Evolutionary conservation across 371 early-diverging fungal species (phyloP), one percentile per base, ranked within the genome.

Genomic region (Mortierella sp.): DNA sequence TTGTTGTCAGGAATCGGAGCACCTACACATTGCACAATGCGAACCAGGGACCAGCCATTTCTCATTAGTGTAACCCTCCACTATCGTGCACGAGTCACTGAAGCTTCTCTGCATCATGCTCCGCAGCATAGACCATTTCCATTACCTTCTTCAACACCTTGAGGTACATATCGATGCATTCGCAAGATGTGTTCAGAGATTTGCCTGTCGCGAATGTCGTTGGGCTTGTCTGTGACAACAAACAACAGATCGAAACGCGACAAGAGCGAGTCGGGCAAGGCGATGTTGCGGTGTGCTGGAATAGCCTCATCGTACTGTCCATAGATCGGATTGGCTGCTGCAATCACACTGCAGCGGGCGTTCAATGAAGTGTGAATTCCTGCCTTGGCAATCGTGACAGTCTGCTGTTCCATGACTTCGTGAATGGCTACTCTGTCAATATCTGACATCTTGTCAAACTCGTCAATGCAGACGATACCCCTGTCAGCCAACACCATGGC

Each of bases 391-490:
- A 98, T 95, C 0, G 97, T 97, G 7, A 98, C 96, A 1, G 98
- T 97, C 78, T 99, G 99, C 85, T 99, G 99, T 85, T 99, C 99
- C 99, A 99, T 99, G 4, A 99, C 99, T 91, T 99, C 99, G 85
- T 99, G 99, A 80, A 99, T 99, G 3, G 99, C 99, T 1, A 98
- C 98, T 67, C 99, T 90, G 81, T 99, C 99, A 27, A 90, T 86
- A 64, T 99, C 99, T 56, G 91, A 92, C 99, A 99, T 99, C 82
- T 99, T 99, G 86, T 99, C 99, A 86, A 99, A 99, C 84, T 99
- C 99, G 86, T 99, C 99, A 74, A 99, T 99, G 82, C 99, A 99
- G 16, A 97, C 98, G 25, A 99, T 91, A 53, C 99, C 99, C 31
- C 97, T 90, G 72, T 99, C 99, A 16, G 98, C 99, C 56, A 99